phyloP scores from a whole-genome alignment of 2,329 filamentous ascomycete species.

The Proliferodiscus dingleyae region DNA sequence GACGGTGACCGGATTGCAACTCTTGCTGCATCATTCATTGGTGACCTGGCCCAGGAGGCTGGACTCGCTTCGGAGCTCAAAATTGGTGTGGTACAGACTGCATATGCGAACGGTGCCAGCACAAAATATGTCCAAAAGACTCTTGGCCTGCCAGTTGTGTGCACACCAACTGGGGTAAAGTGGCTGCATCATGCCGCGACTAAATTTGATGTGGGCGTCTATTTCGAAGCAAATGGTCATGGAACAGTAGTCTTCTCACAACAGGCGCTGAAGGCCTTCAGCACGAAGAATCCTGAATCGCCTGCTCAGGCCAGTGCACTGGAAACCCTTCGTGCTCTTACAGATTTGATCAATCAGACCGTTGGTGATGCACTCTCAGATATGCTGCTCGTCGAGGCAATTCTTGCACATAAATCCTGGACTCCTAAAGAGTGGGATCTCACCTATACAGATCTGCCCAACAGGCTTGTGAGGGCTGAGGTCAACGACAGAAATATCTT shows the following conservation, averaged over 20 bases:
- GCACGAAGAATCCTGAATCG: slow-evolving; percentile 75
- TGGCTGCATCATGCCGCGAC: slow-evolving; percentile 95
- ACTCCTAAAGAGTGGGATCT: slow-evolving; percentile 83
- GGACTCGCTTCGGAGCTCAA: slow-evolving; percentile 75
- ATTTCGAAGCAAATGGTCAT: slow-evolving; percentile 98
- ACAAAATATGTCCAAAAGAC: slow-evolving; percentile 88
- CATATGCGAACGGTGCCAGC: slow-evolving; percentile 93
- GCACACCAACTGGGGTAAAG: slow-evolving; percentile 94
- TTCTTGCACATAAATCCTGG: slow-evolving; percentile 94
- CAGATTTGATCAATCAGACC: slow-evolving; percentile 95
- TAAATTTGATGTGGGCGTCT: slow-evolving; percentile 92
- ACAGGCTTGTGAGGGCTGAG: slow-evolving; percentile 88
- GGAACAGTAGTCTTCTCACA: slow-evolving; percentile 93
- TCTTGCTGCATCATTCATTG: slow-evolving; percentile 88
- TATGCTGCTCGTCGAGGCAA: slow-evolving; percentile 91
- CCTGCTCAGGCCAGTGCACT: slow-evolving; percentile 88
- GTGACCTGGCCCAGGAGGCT: slow-evolving; percentile 76
- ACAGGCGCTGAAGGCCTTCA: slow-evolving; percentile 73
- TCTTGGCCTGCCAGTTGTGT: slow-evolving; percentile 82
- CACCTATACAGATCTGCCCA: slow-evolving; percentile 91
- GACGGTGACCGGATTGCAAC: slow-evolving; percentile 97
- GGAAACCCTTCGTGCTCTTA: slow-evolving; percentile 75
- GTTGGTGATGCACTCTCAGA: slow-evolving; percentile 95
- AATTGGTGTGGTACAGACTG: slow-evolving; percentile 93
- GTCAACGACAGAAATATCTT: slow-evolving; percentile 85